Evolutionary conservation across 164 flowering plant genomes (phyloP), one percentile per base, ranked within the genome.

Genomic region (Kalanchoe fedtschenkoi): DNA sequence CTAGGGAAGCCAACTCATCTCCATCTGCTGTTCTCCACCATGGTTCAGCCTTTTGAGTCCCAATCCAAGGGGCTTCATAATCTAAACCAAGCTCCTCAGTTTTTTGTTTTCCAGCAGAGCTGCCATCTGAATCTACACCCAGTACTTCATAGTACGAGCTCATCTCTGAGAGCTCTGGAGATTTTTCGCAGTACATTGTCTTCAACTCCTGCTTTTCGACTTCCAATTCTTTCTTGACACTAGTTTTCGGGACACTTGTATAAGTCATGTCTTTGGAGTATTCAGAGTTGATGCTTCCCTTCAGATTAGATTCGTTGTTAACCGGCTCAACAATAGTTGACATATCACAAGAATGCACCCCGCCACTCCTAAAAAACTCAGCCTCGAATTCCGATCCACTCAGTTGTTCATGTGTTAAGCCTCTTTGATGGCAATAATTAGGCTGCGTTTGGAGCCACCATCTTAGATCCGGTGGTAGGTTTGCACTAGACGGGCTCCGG

Each of bases 401-500:
- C 32, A 71, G 17, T 32, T 71, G 77, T 53, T 80, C 83, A 63
- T 42, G 19, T 5, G 65, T 61, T 1, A 77, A 66, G 62, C 67
- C 68, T 59, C 69, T 82, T 42, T 68, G 80, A 71, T 53, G 68
- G 17, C 75, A 76, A 67, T 66, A 67, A 54, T 67, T 68, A 33
- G 81, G 82, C 38, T 77, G 81, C 68, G 65, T 53, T 34, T 83
- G 87, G 34, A 79, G 77, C 90, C 87, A 83, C 87, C 87, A 85
- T 64, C 71, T 77, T n/a, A 77, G 46, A 33, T 76, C 82, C 13
- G 79, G 72, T 0, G 81, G 70, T 26, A 75, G 60, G 68, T 69
- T 74, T 16, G 72, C 69, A 67, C 46, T 67, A 5, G 79, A 75
- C 30, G 71, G 72, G 44, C 61, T 76, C 53, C 69, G 63, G 39